These are phyloP conservation scores for Lentinula lateritia DNA, from an alignment of 768 basidiomycete species.

Conservation along the genomic window DNA sequence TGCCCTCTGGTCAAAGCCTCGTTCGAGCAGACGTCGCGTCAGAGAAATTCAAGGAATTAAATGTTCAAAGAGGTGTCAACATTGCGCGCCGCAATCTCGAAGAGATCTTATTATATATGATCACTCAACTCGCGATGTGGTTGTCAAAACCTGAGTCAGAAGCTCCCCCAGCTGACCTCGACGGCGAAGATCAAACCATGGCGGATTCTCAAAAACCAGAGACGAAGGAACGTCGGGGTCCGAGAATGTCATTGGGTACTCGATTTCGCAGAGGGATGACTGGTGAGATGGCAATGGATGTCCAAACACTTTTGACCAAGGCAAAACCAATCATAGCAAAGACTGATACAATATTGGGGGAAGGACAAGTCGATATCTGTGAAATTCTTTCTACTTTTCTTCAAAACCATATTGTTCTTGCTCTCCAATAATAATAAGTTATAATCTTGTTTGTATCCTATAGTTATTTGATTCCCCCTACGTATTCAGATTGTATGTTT, in stretches of 20 bases:
- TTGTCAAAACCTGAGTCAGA: conserved; percentile 70
- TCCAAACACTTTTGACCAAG: conserved; percentile 61
- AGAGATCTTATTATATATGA: conserved; percentile 60
- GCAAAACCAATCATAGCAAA: conserved; percentile 61
- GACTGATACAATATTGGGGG: conserved; percentile 43
- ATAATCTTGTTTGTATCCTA: no score
- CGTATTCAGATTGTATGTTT: no score
- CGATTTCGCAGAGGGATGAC: conserved; percentile 71
- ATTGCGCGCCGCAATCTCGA: conserved; percentile 64
- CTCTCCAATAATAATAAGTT: conserved; percentile 2
- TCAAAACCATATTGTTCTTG: conserved; percentile 46
- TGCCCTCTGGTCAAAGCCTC: conserved; percentile 51
- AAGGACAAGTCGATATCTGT: conserved; percentile 48
- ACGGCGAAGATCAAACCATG: conserved; percentile 35
- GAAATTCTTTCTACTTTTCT: conserved; percentile 59
- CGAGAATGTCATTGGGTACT: conserved; percentile 53
- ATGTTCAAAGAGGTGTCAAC: conserved; percentile 52
- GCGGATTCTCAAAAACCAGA: conserved; percentile 26
- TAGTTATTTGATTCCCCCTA: no score
- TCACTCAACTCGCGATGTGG: conserved; percentile 78
- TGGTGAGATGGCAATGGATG: conserved; percentile 71
- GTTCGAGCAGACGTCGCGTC: conserved; percentile 15
- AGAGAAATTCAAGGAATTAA: conserved; percentile 28
- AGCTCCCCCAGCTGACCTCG: conserved; percentile 30
- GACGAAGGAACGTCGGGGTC: conserved; percentile 35